Conservation (phyloP, 129 eudicot species). For the Smallanthus sonchifolius region DNA sequence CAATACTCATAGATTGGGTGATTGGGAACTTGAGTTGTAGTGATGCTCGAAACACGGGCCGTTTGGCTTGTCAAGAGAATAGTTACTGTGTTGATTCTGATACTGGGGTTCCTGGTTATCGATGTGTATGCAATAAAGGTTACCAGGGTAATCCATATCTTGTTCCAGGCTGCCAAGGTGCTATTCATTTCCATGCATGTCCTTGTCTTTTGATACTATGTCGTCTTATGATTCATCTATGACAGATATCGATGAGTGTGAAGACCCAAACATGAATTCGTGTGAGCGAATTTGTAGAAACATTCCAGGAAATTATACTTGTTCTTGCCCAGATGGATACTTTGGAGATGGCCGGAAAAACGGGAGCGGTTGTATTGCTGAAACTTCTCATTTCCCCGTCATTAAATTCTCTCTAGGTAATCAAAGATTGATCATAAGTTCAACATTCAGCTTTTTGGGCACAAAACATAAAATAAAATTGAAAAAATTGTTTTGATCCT, state of each 20-base stretch:
- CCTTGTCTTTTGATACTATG: neutral
- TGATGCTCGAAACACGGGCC: neutral
- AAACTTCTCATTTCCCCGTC: slow-evolving; percentile 11
- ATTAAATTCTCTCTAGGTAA: slow-evolving; percentile 32
- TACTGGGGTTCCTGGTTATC: slow-evolving; percentile 19
- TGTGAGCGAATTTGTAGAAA: slow-evolving; percentile 33
- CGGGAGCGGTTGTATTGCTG: slow-evolving; percentile 36
- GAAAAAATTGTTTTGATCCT: too few species aligned
- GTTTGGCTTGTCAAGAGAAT: neutral
- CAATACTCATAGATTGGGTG: slow-evolving; percentile 37
- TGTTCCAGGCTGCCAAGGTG: slow-evolving; percentile 38
- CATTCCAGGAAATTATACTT: slow-evolving; percentile 31
- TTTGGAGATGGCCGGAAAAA: slow-evolving; percentile 39
- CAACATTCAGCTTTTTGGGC: too few species aligned
- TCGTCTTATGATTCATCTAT: neutral
- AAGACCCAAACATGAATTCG: slow-evolving; percentile 14
- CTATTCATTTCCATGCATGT: neutral
- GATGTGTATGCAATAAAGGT: slow-evolving; percentile 29
- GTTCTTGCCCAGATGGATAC: slow-evolving; percentile 39
- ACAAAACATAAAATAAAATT: too few species aligned
- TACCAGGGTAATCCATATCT: slow-evolving; percentile 41
- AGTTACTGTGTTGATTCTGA: neutral
- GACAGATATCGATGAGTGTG: slow-evolving; percentile 42
- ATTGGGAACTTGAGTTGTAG: slow-evolving; percentile 35
- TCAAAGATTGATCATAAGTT: neutral